Conservation (phyloP, 352 stramenopile genomes). For the Thalassiosira sp. region DNA sequence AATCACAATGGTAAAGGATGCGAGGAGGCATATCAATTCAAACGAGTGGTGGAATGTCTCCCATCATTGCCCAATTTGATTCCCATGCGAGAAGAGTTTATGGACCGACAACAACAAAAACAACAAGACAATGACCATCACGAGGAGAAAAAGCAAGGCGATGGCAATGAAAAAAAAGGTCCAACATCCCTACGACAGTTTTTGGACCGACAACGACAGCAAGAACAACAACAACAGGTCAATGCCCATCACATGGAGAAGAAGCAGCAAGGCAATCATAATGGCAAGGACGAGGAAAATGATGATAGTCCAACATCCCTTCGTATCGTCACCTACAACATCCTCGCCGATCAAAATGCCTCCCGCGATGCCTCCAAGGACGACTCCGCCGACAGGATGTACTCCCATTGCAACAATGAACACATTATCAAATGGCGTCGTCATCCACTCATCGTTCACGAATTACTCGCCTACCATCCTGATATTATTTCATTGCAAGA, state of each 20-base stretch:
- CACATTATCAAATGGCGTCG: constrained; percentile 56
- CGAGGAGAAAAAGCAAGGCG: too few relatives aligned
- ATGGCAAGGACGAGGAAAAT: background rate
- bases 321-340: constrained; percentile 78
- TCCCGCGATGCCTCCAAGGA: constrained; percentile 27
- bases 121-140: background rate
- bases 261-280: too few relatives aligned
- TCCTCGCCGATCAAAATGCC: constrained; percentile 79
- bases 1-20: constrained; percentile 41
- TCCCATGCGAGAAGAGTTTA: constrained; percentile 31
- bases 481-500: constrained; percentile 82
- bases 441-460: constrained; percentile 72
- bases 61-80: constrained; percentile 40
- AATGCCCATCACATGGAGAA: background rate
- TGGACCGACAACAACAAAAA: constrained; percentile 18
- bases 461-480: constrained; percentile 68
- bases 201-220: constrained; percentile 21
- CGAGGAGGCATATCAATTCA: constrained; percentile 68
- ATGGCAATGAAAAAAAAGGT: background rate
- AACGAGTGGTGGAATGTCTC: constrained; percentile 37
- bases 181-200: constrained; percentile 43
- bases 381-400: constrained; percentile 49
- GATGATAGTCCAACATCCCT: constrained; percentile 23
- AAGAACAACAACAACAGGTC: background rate
- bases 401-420: constrained; percentile 55